Conservation (phyloP, 257 asterid genomes). For the Paraleonurus japonicus region DNA sequence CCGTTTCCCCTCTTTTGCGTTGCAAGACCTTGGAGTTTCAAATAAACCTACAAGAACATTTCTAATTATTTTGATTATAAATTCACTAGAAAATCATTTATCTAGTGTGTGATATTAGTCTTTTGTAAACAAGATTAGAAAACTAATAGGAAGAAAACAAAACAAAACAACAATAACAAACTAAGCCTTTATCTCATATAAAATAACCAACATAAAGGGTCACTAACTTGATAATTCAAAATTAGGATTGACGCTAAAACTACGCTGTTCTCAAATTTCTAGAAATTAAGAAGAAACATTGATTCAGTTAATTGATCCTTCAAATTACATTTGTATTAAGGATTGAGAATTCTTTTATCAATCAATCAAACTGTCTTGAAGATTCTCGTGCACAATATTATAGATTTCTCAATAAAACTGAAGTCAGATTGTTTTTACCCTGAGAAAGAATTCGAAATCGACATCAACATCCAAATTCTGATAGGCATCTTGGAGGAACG, state of each 20-base stretch:
- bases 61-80: neutral
- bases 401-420: neutral
- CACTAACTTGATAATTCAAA: neutral
- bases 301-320: neutral
- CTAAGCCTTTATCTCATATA: neutral
- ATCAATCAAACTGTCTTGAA: neutral
- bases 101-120: neutral
- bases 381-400: neutral
- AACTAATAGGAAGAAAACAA: neutral
- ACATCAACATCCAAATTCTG: constrained; percentile 66
- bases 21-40: constrained; percentile 82
- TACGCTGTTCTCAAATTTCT: neutral
- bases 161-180: neutral
- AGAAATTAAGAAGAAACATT: neutral
- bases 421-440: constrained; percentile 52
- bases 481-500: constrained; percentile 63
- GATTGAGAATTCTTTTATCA: neutral
- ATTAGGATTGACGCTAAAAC: neutral
- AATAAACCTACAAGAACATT: constrained; percentile 53
- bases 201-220: neutral
- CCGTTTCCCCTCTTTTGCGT: constrained; percentile 70
- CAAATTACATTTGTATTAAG: neutral
- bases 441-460: constrained; percentile 89
- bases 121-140: neutral
- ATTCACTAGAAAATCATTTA: neutral